Evolutionary conservation across 768 basidiomycete species (phyloP), one percentile per base, ranked within the genome.

Genomic region (Filobasidium wieringae): DNA sequence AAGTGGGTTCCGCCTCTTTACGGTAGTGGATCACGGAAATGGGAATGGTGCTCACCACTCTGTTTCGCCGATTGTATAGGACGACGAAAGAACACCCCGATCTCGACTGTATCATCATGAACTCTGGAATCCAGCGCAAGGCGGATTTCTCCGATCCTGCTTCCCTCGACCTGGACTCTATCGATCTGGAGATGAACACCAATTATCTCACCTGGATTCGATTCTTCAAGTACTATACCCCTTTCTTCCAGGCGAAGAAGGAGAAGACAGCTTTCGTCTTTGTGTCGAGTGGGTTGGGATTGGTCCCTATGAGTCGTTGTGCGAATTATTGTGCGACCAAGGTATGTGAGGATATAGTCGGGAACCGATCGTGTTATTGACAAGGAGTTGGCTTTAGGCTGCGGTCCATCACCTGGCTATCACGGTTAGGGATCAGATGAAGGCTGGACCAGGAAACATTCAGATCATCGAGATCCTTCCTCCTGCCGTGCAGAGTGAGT

Each of bases 401-500:
- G 61, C 61, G 5, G 34, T 62, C 12, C 61, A 62, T 50, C 57
- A 53, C 31, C 36, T 57, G 37, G 39, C 54, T 15, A 45, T 62
- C 50, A 22, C 39, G 1, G n/a, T 62, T 27, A 2, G 61, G 36
- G 39, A 45, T 32, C 61, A 62, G 57, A 37, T 62, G 39, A 31
- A 40, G 11, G 30, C 56, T 24, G 45, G 43, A 1, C 43, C 43
- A 26, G 55, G 55, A 24, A 50, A 43, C 24, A 45, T 58, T 29
- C 53, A 54, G 57, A 49, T 62, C 14, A 58, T 62, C 29, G 61
- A 62, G 52, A 54, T 58, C 34, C 50, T 62, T 14, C 61, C 61
- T 19, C 61, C 61, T 2, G 34, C 31, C 0, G 61, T 62, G 4
- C 36, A 56, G 41, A 55, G 58, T 59, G 36, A 30, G 58, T 36